Evolutionary conservation across 2,329 filamentous ascomycete species (phyloP).

Genomic region (Arthrobotrys megalospora): DNA sequence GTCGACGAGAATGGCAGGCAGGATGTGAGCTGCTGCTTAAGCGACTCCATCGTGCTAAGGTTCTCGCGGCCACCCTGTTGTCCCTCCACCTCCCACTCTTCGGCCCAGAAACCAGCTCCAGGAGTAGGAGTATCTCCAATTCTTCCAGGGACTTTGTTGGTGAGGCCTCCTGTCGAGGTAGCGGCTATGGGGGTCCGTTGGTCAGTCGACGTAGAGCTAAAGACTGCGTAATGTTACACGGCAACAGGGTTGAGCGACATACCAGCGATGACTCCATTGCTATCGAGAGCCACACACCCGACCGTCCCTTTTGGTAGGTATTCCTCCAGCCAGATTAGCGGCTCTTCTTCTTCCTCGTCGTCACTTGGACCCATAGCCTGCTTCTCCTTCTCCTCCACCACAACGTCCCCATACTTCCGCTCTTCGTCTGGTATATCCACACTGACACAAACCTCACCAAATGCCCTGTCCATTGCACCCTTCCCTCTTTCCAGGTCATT

Average conservation of each 20-base stretch:
- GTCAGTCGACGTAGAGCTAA: background rate
- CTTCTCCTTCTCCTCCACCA: no score
- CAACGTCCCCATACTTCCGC: conserved; percentile 69
- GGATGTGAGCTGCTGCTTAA: conserved; percentile 2
- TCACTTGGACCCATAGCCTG: no score
- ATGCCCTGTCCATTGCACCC: conserved; percentile 59
- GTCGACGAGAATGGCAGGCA: conserved; percentile 62
- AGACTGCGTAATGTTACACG: background rate
- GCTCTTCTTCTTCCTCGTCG: conserved; percentile 68
- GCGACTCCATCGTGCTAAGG: background rate
- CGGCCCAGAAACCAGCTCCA: conserved; percentile 91
- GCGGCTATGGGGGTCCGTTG: conserved; percentile 67
- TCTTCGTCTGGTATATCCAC: conserved; percentile 22
- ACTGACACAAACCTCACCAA: conserved; percentile 31
- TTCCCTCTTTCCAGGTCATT: conserved; percentile 71
- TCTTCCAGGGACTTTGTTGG: conserved; percentile 87
- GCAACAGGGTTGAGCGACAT: background rate
- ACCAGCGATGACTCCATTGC: conserved; percentile 78
- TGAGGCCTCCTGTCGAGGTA: conserved; percentile 81
- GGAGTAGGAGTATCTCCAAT: conserved; percentile 88
- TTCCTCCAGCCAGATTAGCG: conserved; percentile 67
- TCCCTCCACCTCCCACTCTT: conserved; percentile 76
- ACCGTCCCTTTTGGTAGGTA: conserved; percentile 88
- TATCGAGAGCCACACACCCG: conserved; percentile 85
- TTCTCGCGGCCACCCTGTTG: background rate